phyloP scores from a whole-genome alignment of 2,329 filamentous ascomycete genomes.

The Ophiosphaerella korrae region DNA sequence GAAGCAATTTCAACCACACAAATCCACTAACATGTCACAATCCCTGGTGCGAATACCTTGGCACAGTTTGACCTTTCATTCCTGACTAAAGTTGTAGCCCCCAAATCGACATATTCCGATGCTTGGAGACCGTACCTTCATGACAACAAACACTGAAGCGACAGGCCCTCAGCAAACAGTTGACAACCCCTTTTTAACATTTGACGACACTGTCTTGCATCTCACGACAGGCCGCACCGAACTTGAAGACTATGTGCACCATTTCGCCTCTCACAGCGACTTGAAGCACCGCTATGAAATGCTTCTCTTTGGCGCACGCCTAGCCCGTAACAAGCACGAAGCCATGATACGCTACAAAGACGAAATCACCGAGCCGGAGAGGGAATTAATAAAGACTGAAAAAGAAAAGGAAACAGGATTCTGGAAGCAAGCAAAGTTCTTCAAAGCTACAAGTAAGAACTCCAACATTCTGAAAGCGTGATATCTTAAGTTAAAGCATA shows the following conservation, averaged over 20 bases:
- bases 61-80: background rate
- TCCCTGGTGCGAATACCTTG: background rate
- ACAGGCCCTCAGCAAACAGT: constrained; percentile 20
- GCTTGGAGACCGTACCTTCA: constrained; percentile 3
- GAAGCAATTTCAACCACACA: background rate
- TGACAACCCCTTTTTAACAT: constrained; percentile 27
- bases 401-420: constrained; percentile 20
- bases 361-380: constrained; percentile 22
- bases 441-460: constrained; percentile 14
- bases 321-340: constrained; percentile 27
- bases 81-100: background rate
- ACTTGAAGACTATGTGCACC: constrained; percentile 25
- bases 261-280: constrained; percentile 14
- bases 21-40: background rate
- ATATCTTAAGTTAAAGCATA: no score
- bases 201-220: constrained; percentile 18
- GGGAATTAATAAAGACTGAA: constrained; percentile 13
- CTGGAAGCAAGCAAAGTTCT: constrained; percentile 31
- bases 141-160: background rate
- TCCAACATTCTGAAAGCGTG: no score
- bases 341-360: constrained; percentile 19
- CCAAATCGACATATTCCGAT: background rate
- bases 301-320: constrained; percentile 23
- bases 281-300: constrained; percentile 23
- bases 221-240: constrained; percentile 15